Evolutionary conservation across 2,329 filamentous ascomycete genomes (phyloP), one percentile per base, ranked within the genome.

Genomic region (Colletotrichum sp.): DNA sequence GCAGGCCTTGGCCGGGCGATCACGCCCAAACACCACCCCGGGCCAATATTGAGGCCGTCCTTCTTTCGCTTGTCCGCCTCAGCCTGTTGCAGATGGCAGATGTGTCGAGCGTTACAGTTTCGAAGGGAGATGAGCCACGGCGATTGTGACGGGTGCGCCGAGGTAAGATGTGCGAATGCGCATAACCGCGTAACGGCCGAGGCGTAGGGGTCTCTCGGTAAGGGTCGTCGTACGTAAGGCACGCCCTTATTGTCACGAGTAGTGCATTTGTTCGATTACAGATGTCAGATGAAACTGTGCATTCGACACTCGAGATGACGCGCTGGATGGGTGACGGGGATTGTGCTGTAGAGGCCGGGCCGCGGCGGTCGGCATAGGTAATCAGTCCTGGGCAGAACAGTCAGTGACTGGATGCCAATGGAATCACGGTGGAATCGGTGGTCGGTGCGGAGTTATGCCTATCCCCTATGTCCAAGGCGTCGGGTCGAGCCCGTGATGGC

Each of bases 381-480:
- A 36, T 62, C 58, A 38, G 6, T 31, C 6, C 61, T 34, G 43
- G 21, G 43, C n/a, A 13, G 43, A 51, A 51, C 43, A 21, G n/a
- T 51, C 43, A 51, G 43, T 51, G 21, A n/a, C 43, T 21, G 43
- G 43, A 51, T 51, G 43, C 43, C n/a, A 47, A 58, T 55, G 58
- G 59, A 34, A 70, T 73, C 31, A 38, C n/a, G 15, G 27, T 47
- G 16, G 38, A 21, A 34, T 33, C 16, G 33, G 54, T 71, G 61
- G 71, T 73, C 38, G 63, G 62, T 70, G 68, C 71, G 71, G 71
- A 73, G 62, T 71, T 73, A 73, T 70, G 70, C 34, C 59, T 73
- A 73, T 61, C 55, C 61, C 63, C 71, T 70, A 57, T 36, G 34
- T 65, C 66, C 70, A 58, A 59, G 38, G 36, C 51, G 34, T 58